These are phyloP conservation scores for Xylaria castorea DNA, from an alignment of 495 filamentous ascomycete species.

Conservation along the genomic window DNA sequence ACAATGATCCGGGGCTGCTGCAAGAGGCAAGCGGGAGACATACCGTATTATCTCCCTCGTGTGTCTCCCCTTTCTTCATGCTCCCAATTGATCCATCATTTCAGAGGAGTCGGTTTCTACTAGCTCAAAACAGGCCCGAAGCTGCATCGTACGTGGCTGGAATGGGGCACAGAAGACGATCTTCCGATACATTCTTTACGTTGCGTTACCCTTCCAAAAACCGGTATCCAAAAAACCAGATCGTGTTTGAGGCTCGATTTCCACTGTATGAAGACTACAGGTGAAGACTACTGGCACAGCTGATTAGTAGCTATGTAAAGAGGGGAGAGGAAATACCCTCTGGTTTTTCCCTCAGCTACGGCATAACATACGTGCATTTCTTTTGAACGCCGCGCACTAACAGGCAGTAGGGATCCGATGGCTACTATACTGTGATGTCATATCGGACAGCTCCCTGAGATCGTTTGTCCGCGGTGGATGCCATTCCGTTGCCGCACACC, in stretches of 20 bases:
- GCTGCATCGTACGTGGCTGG: conserved; percentile 38
- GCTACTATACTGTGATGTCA: conserved; percentile 24
- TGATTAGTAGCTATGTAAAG: not conserved
- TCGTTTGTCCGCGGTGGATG: conserved; percentile 23
- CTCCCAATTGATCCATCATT: conserved; percentile 29
- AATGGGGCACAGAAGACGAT: conserved; percentile 32
- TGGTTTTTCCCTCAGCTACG: not conserved
- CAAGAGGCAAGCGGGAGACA: not conserved
- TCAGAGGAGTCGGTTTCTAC: conserved; percentile 26
- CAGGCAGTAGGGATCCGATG: not conserved
- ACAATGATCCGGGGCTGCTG: not conserved
- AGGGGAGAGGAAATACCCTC: not conserved
- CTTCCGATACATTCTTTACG: conserved; percentile 40
- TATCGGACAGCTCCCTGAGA: conserved; percentile 17
- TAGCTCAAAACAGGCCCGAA: conserved; percentile 37
- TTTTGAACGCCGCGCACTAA: conserved; percentile 9
- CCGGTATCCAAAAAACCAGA: not conserved
- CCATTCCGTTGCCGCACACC: conserved; percentile 29
- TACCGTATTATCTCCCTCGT: not conserved
- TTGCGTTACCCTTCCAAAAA: conserved; percentile 15
- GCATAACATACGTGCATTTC: not conserved
- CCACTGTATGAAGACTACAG: conserved; percentile 1
- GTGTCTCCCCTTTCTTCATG: conserved; percentile 20
- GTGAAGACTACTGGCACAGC: not conserved
- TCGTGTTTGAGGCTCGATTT: not conserved